Evolutionary conservation across 73 alveolate genomes (phyloP).

Genomic region (Paramecium tetraurelia): DNA sequence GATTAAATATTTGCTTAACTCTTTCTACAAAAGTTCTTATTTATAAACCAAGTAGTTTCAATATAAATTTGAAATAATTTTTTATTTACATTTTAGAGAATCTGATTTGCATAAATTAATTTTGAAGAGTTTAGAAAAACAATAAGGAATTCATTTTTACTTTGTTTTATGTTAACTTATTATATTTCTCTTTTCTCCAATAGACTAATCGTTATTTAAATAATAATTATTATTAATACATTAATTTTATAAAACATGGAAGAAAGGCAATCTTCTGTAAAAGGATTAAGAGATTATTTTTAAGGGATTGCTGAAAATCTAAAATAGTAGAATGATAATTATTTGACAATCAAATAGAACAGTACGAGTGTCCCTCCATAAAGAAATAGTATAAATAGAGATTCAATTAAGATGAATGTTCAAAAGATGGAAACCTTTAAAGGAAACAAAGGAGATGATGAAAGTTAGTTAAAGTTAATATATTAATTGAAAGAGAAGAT

Average conservation of each 20-base stretch:
- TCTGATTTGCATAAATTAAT: slow-evolving; percentile 86
- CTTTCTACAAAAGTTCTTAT: too few relatives aligned
- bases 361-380: neutral
- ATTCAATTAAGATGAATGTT: neutral
- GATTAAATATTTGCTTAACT: slow-evolving; percentile 51
- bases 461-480: neutral
- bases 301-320: neutral
- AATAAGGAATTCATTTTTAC: slow-evolving; percentile 91
- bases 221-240: neutral
- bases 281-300: slow-evolving; percentile 3
- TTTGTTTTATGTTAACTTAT: slow-evolving; percentile 84
- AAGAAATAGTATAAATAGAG: neutral
- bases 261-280: neutral
- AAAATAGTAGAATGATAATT: neutral
- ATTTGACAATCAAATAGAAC: neutral
- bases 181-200: too few relatives aligned
- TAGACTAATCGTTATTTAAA: neutral
- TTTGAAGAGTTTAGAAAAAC: slow-evolving; percentile 88
- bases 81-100: slow-evolving; percentile 82
- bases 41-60: too few relatives aligned
- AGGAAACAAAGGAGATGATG: neutral
- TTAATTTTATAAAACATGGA: neutral
- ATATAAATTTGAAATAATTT: slow-evolving; percentile 76
- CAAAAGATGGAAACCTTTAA: neutral
- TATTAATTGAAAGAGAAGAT: neutral